Conservation (phyloP, 495 filamentous ascomycete genomes). For the Tuber borchii region DNA sequence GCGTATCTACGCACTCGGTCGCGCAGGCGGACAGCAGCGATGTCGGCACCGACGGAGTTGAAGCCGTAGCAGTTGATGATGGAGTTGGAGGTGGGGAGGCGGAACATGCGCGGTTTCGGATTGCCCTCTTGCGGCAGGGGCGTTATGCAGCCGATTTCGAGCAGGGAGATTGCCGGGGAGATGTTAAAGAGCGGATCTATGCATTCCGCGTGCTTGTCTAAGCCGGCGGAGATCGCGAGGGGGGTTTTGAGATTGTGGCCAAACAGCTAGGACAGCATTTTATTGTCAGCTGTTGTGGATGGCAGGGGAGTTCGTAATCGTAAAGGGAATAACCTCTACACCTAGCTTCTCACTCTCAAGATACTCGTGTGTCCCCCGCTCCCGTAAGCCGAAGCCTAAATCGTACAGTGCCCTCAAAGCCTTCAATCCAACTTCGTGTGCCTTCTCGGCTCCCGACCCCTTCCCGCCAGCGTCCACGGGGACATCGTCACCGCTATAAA, state of each 20-base stretch:
- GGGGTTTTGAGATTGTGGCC: constrained; percentile 73
- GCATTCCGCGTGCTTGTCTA: constrained; percentile 89
- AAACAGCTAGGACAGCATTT: constrained; percentile 56
- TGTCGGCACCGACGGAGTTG: constrained; percentile 81
- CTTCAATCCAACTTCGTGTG: constrained; percentile 69
- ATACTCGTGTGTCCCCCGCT: constrained; percentile 55
- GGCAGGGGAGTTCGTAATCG: constrained; percentile 17
- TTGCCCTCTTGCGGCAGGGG: constrained; percentile 81
- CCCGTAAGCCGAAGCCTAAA: constrained; percentile 65
- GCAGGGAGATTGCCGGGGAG: constrained; percentile 59
- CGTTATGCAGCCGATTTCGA: constrained; percentile 88
- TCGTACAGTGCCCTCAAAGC: constrained; percentile 62
- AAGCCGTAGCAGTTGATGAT: constrained; percentile 94
- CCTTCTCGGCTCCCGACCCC: constrained; percentile 77
- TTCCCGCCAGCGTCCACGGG: constrained; percentile 18
- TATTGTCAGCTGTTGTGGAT: constrained; percentile 38
- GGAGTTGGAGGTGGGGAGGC: constrained; percentile 69
- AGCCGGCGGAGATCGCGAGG: constrained; percentile 81
- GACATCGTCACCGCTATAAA: constrained; percentile 48
- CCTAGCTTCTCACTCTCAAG: constrained; percentile 23
- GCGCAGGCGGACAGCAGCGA: constrained; percentile 71
- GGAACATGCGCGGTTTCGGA: constrained; percentile 77
- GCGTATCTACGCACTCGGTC: constrained; percentile 72
- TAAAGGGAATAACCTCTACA: constrained; percentile 18
- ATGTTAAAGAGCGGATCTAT: constrained; percentile 73